A percentile compares a stretch with the other conserved stretches of the same genome.
Conservation (phyloP, 441 rosid species). For the Capsella rubella region DNA sequence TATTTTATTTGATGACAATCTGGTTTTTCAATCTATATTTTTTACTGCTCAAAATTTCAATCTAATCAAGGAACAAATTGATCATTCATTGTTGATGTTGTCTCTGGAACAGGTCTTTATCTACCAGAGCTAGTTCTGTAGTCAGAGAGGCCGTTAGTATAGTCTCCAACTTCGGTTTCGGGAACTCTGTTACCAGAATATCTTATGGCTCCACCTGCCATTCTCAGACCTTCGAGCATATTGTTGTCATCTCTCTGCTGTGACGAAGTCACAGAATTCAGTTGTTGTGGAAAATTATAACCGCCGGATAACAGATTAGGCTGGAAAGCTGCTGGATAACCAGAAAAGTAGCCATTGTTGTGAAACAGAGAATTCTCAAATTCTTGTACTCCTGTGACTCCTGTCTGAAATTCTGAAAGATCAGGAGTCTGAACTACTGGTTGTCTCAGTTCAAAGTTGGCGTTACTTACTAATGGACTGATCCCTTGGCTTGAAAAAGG, state of each 20-base stretch:
- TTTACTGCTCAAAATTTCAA: neutral
- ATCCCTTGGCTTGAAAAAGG: constrained; percentile 32
- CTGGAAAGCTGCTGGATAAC: constrained; percentile 37
- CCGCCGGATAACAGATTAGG: constrained; percentile 26
- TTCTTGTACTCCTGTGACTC: constrained; percentile 30
- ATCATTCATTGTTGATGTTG: constrained; percentile 4
- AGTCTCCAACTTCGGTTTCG: neutral
- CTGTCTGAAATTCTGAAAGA: constrained; percentile 32
- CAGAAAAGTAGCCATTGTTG: constrained; percentile 36
- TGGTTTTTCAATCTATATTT: neutral
- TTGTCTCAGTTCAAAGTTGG: constrained; percentile 32
- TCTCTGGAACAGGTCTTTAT: constrained; percentile 25
- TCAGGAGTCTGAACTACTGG: constrained; percentile 35
- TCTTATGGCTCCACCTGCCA: constrained; percentile 29
- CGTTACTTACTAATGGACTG: constrained; percentile 21
- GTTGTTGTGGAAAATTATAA: constrained; percentile 32
- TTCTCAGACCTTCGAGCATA: constrained; percentile 33
- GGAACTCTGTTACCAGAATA: constrained; percentile 13
- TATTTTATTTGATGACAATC: constrained; percentile 6
- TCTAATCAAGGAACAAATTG: neutral
- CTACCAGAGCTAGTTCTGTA: constrained; percentile 37
- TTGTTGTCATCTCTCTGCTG: constrained; percentile 35
- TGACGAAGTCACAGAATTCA: constrained; percentile 18
- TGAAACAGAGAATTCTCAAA: constrained; percentile 28
- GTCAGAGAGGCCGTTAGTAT: constrained; percentile 9